Base-by-base conservation (phyloP, 306 rosid species). In the Quillaja saponaria region DNA sequence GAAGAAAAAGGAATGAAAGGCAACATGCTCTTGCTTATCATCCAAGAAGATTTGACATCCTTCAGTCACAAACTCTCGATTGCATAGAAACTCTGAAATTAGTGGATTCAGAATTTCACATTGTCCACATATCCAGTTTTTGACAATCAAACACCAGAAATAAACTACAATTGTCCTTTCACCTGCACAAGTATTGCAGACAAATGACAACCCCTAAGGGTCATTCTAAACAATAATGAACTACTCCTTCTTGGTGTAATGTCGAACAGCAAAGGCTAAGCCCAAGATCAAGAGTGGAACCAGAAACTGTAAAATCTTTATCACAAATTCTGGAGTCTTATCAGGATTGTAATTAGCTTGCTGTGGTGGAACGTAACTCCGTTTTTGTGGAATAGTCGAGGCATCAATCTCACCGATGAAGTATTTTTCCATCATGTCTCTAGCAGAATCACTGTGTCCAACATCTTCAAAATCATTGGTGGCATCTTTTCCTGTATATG, bases 391-490 rank as follows among this genome's bases (percentile, higher is more conserved):
- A 7, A 94, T 83, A 6, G 88, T 80, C 2, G 96, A 71, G 12
- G 76, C 8, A 80, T 94, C 99, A 35, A 94, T 78, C 61, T 87
- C 81, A n/a, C 99, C 99, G 34, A 94, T 85, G 53, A 69, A 85
- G 68, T 94, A 94, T 55, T 87, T 76, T 20, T 55, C 90, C 99
- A 94, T 87, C 96, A 90, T 77, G 0, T 87, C 96, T 76, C 85
- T 87, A 10, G 99, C 99, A 16, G 82, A 35, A 73, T 94, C 99
- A 59, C 97, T 90, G 82, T 94, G 99, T 12, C 99, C 99, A 7
- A 90, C 97, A 64, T 90, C 97, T 75, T 90, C 99, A 55, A 87
- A 94, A 85, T 94, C 99, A 64, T 77, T 78, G 14, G 97, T 83
- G 34, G 90, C 99, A 77, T 94, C 99, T 79, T 85, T 94, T 40